phyloP scores from a whole-genome alignment of 2,329 filamentous ascomycete species.

The Fusarium pseudocircinatum region DNA sequence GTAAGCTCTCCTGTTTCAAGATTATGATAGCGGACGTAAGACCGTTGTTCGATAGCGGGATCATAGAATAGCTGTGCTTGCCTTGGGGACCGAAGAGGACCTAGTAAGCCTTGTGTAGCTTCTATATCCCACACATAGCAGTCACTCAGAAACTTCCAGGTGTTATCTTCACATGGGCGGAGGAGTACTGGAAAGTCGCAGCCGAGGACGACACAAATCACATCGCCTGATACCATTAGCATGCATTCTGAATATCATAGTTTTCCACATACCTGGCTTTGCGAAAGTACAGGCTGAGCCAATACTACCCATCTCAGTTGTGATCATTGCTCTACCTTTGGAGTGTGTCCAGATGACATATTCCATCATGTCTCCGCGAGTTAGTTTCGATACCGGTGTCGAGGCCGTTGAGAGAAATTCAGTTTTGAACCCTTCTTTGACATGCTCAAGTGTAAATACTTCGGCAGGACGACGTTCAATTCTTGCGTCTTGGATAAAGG shows the following conservation, averaged over 20 bases:
- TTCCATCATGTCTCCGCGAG: not conserved
- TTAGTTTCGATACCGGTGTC: not conserved
- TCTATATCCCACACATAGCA: not conserved
- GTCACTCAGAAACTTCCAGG: not conserved
- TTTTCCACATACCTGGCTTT: not conserved
- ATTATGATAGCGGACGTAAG: not conserved
- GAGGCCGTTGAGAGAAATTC: not conserved
- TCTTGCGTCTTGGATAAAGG: not conserved
- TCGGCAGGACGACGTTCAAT: not conserved
- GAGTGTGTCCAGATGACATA: not conserved
- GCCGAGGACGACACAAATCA: not conserved
- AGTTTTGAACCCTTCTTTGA: rapidly evolving
- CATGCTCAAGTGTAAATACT: not conserved
- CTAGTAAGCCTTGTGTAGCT: not conserved
- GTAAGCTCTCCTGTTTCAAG: not conserved
- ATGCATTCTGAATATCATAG: rapidly evolving
- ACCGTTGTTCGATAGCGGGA: rapidly evolving
- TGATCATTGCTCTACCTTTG: not conserved
- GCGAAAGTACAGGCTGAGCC: not conserved
- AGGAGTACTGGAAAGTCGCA: not conserved
- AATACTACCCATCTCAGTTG: not conserved
- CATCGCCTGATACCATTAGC: not conserved
- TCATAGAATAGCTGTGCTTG: not conserved
- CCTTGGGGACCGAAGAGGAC: not conserved
- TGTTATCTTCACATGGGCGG: not conserved